Conservation (phyloP, 306 rosid genomes). For the Purshia tridentata region DNA sequence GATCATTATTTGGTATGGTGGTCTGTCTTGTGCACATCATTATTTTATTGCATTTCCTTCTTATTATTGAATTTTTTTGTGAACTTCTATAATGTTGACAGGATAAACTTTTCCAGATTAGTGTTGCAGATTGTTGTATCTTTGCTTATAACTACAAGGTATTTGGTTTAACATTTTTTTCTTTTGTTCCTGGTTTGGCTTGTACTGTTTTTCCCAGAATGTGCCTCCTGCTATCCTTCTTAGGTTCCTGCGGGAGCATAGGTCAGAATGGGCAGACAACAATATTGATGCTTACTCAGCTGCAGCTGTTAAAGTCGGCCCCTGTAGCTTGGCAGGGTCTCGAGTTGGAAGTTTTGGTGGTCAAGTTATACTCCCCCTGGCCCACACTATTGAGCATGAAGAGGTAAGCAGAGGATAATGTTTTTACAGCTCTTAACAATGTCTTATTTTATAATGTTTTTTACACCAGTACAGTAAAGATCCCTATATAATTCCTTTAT, state of each 20-base stretch:
- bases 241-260: slow-evolving; percentile 88
- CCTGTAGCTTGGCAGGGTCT: slow-evolving; percentile 87
- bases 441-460: neutral
- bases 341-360: slow-evolving; percentile 87
- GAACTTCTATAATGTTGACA: too few relatives aligned
- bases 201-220: slow-evolving; percentile 50
- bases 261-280: slow-evolving; percentile 98
- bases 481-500: neutral
- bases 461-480: neutral
- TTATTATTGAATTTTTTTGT: neutral
- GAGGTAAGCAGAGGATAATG: slow-evolving; percentile 45
- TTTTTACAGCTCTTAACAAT: neutral
- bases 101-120: neutral
- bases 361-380: slow-evolving; percentile 94
- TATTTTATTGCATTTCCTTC: neutral
- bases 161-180: slow-evolving; percentile 5
- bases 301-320: slow-evolving; percentile 94
- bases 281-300: slow-evolving; percentile 95
- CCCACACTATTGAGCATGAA: slow-evolving; percentile 94
- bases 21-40: too few relatives aligned
- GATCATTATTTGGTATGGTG: neutral
- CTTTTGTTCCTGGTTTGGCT: slow-evolving; percentile 19
- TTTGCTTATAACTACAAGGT: neutral
- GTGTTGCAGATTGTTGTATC: neutral
- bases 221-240: slow-evolving; percentile 96